Evolutionary conservation across 352 stramenopile species (phyloP).

Genomic region (Phytopythium sindhum): DNA sequence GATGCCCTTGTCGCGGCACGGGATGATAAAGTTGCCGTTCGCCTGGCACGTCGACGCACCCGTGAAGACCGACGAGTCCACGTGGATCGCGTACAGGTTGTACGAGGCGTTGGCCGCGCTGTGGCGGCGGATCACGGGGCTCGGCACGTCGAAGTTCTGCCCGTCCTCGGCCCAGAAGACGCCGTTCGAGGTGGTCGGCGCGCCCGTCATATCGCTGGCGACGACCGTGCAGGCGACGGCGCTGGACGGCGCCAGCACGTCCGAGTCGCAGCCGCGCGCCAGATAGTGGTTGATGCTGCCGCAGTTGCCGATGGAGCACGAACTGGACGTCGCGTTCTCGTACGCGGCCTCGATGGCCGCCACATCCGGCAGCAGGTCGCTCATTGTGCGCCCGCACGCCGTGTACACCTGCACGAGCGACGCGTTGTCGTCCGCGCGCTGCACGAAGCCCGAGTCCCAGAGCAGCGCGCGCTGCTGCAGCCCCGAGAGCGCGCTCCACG

Average conservation of each 20-base stretch:
- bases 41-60: constrained; percentile 45
- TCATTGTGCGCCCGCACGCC: constrained; percentile 51
- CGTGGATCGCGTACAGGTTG: constrained; percentile 60
- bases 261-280: constrained; percentile 22
- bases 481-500: constrained; percentile 42
- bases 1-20: constrained; percentile 44
- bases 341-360: constrained; percentile 27
- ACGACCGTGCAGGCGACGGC: constrained; percentile 44
- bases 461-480: constrained; percentile 68
- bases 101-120: constrained; percentile 14
- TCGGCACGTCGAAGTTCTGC: constrained; percentile 37
- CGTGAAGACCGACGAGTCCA: constrained; percentile 37
- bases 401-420: constrained; percentile 61
- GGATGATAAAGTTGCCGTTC: constrained; percentile 58
- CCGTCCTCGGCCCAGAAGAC: constrained; percentile 68
- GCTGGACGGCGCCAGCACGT: constrained; percentile 20
- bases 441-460: constrained; percentile 68
- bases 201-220: constrained; percentile 25
- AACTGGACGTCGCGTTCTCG: constrained; percentile 7
- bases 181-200: constrained; percentile 19
- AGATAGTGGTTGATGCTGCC: constrained; percentile 52
- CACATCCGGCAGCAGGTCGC: constrained; percentile 48
- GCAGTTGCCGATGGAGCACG: constrained; percentile 32
- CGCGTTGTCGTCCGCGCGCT: constrained; percentile 19
- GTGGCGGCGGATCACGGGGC: constrained; percentile 53